phyloP scores from a whole-genome alignment of 2,329 filamentous ascomycete genomes.

The Fusarium foetens region DNA sequence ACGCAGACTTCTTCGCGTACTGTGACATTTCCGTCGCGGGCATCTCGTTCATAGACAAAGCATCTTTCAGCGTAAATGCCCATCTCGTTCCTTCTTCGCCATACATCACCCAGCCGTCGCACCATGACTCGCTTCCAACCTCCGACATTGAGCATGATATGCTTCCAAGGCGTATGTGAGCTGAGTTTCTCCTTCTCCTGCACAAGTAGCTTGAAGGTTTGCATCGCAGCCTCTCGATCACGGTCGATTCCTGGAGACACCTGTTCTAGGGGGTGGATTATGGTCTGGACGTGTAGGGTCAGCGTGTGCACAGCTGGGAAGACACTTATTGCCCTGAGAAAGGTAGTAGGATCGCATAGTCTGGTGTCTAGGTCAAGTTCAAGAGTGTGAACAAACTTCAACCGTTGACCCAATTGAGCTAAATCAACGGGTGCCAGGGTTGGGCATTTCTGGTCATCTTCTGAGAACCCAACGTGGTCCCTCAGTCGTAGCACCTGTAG shows the following conservation, averaged over 20 bases:
- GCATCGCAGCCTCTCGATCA: conserved; percentile 52
- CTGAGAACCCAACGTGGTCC: conserved; percentile 58
- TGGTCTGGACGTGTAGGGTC: conserved; percentile 58
- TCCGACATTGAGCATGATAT: conserved; percentile 59
- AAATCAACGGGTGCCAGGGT: conserved; percentile 53
- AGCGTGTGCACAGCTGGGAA: conserved; percentile 55
- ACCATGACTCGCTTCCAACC: conserved; percentile 60
- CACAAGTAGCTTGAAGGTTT: conserved; percentile 49
- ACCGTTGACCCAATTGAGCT: conserved; percentile 44
- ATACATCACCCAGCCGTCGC: conserved; percentile 53
- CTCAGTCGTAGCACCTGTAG: conserved; percentile 55
- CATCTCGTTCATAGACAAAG: conserved; percentile 54
- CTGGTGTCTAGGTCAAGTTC: conserved; percentile 60
- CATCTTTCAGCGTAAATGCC: conserved; percentile 60
- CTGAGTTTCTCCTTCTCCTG: conserved; percentile 40
- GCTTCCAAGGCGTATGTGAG: conserved; percentile 48
- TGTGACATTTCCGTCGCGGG: conserved; percentile 26
- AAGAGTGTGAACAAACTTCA: conserved; percentile 52
- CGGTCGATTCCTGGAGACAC: conserved; percentile 46
- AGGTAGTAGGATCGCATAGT: conserved; percentile 49
- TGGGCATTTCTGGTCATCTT: conserved; percentile 55
- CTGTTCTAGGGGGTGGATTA: conserved; percentile 49
- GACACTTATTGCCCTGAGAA: conserved; percentile 52
- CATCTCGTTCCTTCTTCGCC: conserved; percentile 53
- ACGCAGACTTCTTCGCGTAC: conserved; percentile 45